phyloP scores from a whole-genome alignment of 1,139 yeast species.

The Saccharomyces hybrid region DNA sequence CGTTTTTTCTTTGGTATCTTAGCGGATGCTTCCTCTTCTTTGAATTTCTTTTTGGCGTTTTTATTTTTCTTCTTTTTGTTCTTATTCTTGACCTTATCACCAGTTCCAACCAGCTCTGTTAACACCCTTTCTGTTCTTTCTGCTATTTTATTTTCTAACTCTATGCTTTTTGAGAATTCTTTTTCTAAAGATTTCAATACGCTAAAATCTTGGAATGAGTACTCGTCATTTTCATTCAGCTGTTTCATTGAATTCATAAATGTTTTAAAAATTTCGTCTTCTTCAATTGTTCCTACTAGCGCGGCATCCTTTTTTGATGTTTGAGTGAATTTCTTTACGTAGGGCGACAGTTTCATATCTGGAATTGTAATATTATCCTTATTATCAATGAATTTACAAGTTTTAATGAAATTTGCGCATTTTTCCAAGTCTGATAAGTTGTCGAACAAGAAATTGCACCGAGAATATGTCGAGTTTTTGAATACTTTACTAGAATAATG shows the following conservation, averaged over 20 bases:
- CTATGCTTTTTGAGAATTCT: conserved; percentile 19
- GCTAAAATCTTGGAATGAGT: conserved; percentile 21
- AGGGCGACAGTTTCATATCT: conserved; percentile 20
- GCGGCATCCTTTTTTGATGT: conserved; percentile 7
- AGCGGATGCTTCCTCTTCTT: conserved; percentile 5
- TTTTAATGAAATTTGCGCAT: conserved; percentile 13
- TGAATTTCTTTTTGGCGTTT: conserved; percentile 6
- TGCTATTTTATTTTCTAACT: conserved; percentile 9
- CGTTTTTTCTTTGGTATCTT: conserved; percentile 11
- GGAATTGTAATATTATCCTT: conserved; percentile 22
- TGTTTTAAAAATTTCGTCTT: conserved; percentile 23
- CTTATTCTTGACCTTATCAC: conserved; percentile 7
- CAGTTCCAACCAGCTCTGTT: conserved; percentile 19
- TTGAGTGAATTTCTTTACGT: conserved; percentile 15
- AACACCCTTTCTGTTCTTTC: conserved; percentile 18
- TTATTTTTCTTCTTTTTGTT: conserved; percentile 14
- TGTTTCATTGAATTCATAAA: conserved; percentile 23
- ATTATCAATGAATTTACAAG: conserved; percentile 24
- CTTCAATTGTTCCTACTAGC: conserved; percentile 21
- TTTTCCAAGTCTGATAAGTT: conserved; percentile 14
- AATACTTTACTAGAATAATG: conserved; percentile 22
- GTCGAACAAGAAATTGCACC: conserved; percentile 26
- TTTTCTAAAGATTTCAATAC: conserved; percentile 23
- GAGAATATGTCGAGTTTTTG: conserved; percentile 27
- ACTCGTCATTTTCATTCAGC: conserved; percentile 17